Evolutionary conservation across 371 early-diverging fungal genomes (phyloP), one percentile per base, ranked within the genome.

Genomic region (Rhizopus sp.): DNA sequence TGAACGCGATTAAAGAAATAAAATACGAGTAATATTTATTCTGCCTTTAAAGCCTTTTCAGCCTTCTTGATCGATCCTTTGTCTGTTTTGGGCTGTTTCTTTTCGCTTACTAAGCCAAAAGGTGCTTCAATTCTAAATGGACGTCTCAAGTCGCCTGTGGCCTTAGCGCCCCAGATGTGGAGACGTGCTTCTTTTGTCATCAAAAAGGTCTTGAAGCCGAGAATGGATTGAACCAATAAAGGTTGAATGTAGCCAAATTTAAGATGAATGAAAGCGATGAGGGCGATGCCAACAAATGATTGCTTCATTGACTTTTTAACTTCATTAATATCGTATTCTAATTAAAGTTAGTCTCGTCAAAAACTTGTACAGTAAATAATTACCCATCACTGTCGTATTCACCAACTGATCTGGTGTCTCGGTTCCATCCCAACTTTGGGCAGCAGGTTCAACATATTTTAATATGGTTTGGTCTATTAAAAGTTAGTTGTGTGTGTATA

Each of bases 231-330:
- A 59, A 93, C 72, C 17, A 93, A 70, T 17, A 94, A 72, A 5
- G 96, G 96, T 59, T 94, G 92, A 52, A 91, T 78, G 63, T 90
- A 93, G 17, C 90, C 90, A 66, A 85, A 93, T 68, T 92, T 86
- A 68, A 88, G 83, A 73, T 95, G 90, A 69, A 95, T 77, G 48
- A 89, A 82, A 10, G 75, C 70, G 59, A 93, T 81, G 45, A 93
- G 72, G 13, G 70, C 82, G 41, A 88, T 64, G 34, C 88, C 81
- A 23, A 87, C 83, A 48, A 84, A 52, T 2, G 85, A 73, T 57
- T 88, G 86, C 62, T 87, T 90, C 54, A 88, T 66, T 39, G 75
- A 66, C 68, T 89, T 88, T 45, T 82, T 76, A 51, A 90, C 69
- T 69, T 95, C 89, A 15, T 67, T 78, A 33, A 88, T 68, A 74